phyloP scores from a whole-genome alignment of 345 rosid genomes.

The Gossypium stocksii region DNA sequence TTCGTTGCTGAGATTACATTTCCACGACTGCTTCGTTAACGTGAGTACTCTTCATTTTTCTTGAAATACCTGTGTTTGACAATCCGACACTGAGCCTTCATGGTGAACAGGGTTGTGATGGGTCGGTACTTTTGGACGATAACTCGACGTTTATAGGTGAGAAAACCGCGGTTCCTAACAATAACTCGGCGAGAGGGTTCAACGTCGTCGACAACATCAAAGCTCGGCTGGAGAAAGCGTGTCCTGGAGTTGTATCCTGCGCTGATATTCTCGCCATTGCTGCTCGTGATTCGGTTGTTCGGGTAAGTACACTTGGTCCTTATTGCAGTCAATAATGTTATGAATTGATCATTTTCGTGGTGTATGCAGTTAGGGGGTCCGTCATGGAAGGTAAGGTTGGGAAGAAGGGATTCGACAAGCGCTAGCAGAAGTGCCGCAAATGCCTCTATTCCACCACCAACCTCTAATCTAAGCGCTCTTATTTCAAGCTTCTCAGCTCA shows the following conservation, averaged over 20 bases:
- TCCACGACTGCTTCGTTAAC: constrained; percentile 50
- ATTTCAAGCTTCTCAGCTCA: constrained; percentile 34
- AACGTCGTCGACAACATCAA: constrained; percentile 43
- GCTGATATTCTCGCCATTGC: constrained; percentile 53
- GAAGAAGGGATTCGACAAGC: constrained; percentile 43
- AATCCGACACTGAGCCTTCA: not conserved
- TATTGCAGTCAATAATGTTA: not conserved
- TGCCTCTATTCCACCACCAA: constrained; percentile 30
- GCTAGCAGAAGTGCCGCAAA: constrained; percentile 36
- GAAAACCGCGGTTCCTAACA: constrained; percentile 46
- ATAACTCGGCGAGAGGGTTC: constrained; percentile 42
- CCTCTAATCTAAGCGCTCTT: constrained; percentile 33
- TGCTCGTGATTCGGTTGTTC: constrained; percentile 42
- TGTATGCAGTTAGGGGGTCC: constrained; percentile 43
- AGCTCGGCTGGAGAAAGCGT: constrained; percentile 37
- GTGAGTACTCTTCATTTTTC: constrained; percentile 20
- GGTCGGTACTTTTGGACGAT: constrained; percentile 46
- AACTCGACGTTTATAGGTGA: constrained; percentile 43
- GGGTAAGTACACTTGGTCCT: constrained; percentile 17
- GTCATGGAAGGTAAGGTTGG: constrained; percentile 35
- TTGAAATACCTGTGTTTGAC: too few relatives aligned
- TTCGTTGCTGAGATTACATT: constrained; percentile 20
- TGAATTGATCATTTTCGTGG: not conserved
- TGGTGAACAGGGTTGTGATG: constrained; percentile 50
- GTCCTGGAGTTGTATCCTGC: constrained; percentile 51